These are phyloP conservation scores for Melastoma candidum DNA, from an alignment of 441 rosid genomes.

Conservation along the genomic window DNA sequence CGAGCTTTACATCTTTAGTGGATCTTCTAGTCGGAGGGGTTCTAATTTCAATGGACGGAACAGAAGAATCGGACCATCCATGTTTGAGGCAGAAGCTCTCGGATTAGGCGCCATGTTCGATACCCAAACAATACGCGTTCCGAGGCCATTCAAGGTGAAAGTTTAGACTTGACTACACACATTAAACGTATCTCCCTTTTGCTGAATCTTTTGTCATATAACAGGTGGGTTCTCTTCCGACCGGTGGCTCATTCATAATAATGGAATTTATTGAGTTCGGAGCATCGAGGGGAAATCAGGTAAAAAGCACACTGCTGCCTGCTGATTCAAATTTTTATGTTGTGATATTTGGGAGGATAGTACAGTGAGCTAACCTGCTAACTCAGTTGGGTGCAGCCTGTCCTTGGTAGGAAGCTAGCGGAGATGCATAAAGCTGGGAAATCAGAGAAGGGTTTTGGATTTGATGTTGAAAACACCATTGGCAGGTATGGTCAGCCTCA, in stretches of 20 bases:
- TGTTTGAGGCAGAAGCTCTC: conserved; percentile 91
- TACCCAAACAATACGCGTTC: conserved; percentile 64
- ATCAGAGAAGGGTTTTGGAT: conserved; percentile 75
- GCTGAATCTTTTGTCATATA: conserved; percentile 7
- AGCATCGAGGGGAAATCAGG: conserved; percentile 72
- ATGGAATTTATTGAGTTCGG: conserved; percentile 87
- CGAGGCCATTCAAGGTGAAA: conserved; percentile 69
- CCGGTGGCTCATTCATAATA: conserved; percentile 76
- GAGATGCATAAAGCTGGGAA: conserved; percentile 92
- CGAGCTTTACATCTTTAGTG: background rate
- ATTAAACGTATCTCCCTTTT: background rate
- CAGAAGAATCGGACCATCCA: conserved; percentile 72
- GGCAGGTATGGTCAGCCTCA: conserved; percentile 49
- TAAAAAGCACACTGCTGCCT: conserved; percentile 17
- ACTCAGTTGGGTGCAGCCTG: conserved; percentile 37
- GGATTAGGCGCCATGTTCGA: conserved; percentile 84
- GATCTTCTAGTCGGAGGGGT: conserved; percentile 2
- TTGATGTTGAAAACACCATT: conserved; percentile 79
- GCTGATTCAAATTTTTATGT: too few relatives aligned
- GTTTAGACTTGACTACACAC: background rate
- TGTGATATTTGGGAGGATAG: too few relatives aligned
- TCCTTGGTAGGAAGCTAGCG: conserved; percentile 75
- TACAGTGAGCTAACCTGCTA: conserved; percentile 4
- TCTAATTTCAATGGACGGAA: conserved; percentile 11
- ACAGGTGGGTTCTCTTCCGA: conserved; percentile 67